phyloP scores from a whole-genome alignment of 768 basidiomycete species.

The Tricholoma saponaceum region DNA sequence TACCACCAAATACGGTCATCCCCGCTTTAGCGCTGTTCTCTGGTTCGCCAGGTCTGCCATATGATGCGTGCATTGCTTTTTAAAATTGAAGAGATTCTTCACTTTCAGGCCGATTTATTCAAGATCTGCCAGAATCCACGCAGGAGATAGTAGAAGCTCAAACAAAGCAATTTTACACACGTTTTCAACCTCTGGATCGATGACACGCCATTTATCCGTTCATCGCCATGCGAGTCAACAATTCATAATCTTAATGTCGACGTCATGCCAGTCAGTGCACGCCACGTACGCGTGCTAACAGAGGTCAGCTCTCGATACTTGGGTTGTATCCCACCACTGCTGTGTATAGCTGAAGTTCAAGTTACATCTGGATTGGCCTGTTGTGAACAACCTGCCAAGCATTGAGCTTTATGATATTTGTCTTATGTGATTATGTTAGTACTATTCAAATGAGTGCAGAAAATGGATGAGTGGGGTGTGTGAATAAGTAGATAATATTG shows the following conservation, averaged over 20 bases:
- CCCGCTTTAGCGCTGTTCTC: conserved; percentile 82
- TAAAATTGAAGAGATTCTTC: neutral
- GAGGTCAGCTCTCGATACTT: no score
- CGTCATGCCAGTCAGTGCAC: no score
- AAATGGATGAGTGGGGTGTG: conserved; percentile 2
- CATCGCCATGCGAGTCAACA: no score
- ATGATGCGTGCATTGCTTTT: neutral
- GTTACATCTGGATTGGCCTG: no score
- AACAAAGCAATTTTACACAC: conserved; percentile 82
- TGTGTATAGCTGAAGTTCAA: no score
- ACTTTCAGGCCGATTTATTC: conserved; percentile 65
- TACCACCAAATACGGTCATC: conserved; percentile 90
- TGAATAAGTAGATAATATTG: conserved; percentile 3
- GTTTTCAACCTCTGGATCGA: conserved; percentile 64
- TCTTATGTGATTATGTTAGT: no score
- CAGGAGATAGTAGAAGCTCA: conserved; percentile 86
- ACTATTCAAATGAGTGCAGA: no score
- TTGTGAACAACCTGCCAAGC: no score
- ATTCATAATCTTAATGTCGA: no score
- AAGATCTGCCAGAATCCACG: conserved; percentile 89
- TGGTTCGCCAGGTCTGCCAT: conserved; percentile 78
- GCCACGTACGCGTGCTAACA: no score
- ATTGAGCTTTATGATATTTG: no score
- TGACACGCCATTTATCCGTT: conserved; percentile 5
- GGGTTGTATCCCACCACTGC: no score